Percentiles rank a stretch among this genome's conserved stretches.
Evolutionary conservation across 768 basidiomycete species (phyloP).

Genomic region (Phanerodontia chrysosporium): DNA sequence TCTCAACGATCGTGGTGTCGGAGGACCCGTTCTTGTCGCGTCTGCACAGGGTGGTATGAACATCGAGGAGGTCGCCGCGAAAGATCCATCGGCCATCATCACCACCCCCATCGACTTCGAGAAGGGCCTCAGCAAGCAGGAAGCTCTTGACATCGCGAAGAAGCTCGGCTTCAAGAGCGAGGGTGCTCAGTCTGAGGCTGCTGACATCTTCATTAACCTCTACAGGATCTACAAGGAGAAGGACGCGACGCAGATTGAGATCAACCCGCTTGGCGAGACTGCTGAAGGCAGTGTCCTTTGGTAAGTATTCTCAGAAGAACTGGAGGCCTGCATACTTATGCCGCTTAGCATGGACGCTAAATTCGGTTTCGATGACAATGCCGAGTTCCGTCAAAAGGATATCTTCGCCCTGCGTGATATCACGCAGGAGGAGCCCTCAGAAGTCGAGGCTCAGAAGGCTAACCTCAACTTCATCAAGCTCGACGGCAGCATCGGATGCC

Average conservation of each 20-base stretch:
- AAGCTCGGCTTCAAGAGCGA: constrained; percentile 85
- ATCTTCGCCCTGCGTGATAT: constrained; percentile 86
- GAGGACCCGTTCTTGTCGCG: constrained; percentile 89
- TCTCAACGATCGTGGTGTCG: constrained; percentile 87
- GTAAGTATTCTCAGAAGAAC: constrained; percentile 37
- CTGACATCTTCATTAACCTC: constrained; percentile 88
- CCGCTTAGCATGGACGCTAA: constrained; percentile 96
- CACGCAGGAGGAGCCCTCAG: constrained; percentile 93
- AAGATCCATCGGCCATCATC: constrained; percentile 92
- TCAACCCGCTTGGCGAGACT: constrained; percentile 95
- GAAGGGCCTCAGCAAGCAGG: constrained; percentile 68
- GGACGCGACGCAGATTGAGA: constrained; percentile 99
- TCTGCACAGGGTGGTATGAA: constrained; percentile 99
- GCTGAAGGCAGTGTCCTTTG: constrained; percentile 90
- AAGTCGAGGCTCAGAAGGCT: constrained; percentile 96
- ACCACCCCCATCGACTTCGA: constrained; percentile 88
- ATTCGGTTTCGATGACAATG: constrained; percentile 99
- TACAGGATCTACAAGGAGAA: constrained; percentile 98
- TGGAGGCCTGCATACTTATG: background rate
- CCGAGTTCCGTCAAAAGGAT: constrained; percentile 94
- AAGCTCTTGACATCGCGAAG: constrained; percentile 76
- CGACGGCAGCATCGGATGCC: constrained; percentile 93
- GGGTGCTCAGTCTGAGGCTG: constrained; percentile 75
- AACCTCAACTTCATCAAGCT: constrained; percentile 99
- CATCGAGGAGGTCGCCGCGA: constrained; percentile 98